A percentile compares a stretch with the other conserved stretches of the same genome.
phyloP scores from a whole-genome alignment of 495 filamentous ascomycete genomes.

The Neurospora sp. region DNA sequence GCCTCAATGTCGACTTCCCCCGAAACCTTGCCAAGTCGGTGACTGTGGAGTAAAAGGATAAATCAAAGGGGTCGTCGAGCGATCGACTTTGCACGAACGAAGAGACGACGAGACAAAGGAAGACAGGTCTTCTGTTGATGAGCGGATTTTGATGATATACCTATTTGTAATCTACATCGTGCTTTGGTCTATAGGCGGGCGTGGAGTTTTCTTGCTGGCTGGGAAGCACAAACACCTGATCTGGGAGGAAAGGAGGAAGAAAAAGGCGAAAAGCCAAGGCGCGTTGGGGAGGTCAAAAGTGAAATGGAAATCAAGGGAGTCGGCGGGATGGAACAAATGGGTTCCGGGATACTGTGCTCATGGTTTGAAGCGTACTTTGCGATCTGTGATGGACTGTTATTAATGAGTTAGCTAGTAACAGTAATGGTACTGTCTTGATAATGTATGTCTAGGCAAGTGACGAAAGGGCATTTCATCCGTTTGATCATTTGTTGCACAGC shows the following conservation, averaged over 20 bases:
- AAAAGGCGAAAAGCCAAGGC: background rate
- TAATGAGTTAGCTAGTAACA: background rate
- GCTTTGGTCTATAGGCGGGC: constrained; percentile 16
- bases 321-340: background rate
- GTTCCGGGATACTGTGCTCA: background rate
- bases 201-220: constrained; percentile 4
- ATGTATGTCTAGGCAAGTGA: background rate
- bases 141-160: background rate
- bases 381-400: background rate
- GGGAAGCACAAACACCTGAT: constrained; percentile 4
- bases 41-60: constrained; percentile 72
- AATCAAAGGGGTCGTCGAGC: background rate
- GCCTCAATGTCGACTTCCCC: constrained; percentile 94
- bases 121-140: constrained; percentile 2
- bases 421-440: background rate
- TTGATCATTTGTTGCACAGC: background rate
- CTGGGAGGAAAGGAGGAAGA: background rate
- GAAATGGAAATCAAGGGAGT: background rate
- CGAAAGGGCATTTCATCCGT: background rate
- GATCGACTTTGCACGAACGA: background rate
- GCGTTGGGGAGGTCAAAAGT: background rate
- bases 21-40: constrained; percentile 98
- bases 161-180: constrained; percentile 1
- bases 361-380: background rate
- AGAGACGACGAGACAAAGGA: background rate